These are phyloP conservation scores for Leucocoprinus birnbaumii DNA, from an alignment of 768 basidiomycete genomes.

Conservation along the genomic window DNA sequence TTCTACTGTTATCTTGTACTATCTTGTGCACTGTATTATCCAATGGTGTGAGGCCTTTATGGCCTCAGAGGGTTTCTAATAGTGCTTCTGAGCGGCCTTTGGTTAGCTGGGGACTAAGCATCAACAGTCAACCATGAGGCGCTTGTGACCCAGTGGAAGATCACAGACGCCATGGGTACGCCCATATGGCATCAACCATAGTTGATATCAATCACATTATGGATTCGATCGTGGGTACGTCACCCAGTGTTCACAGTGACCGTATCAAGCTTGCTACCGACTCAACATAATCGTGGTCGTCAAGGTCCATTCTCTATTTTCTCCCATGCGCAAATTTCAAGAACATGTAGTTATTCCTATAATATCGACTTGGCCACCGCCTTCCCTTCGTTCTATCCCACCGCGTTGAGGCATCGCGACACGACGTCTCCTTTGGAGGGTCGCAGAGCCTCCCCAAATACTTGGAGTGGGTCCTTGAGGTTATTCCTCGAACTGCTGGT, in stretches of 20 bases:
- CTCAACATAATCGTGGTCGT: slow-evolving; percentile 9
- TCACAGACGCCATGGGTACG: too few relatives aligned
- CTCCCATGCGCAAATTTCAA: neutral
- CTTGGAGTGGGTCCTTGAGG: neutral
- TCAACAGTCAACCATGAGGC: too few relatives aligned
- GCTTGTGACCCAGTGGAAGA: too few relatives aligned
- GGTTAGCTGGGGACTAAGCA: too few relatives aligned
- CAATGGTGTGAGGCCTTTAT: neutral
- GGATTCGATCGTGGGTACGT: neutral
- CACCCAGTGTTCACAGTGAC: slow-evolving; percentile 1
- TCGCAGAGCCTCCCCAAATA: neutral
- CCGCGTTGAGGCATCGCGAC: slow-evolving; percentile 4
- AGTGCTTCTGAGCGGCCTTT: too few relatives aligned
- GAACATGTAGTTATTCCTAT: neutral
- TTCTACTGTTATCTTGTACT: too few relatives aligned
- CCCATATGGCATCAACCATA: too few relatives aligned
- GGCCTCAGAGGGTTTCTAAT: neutral
- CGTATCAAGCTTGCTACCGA: slow-evolving; percentile 3
- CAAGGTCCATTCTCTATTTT: slow-evolving; percentile 10
- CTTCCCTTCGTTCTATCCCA: too few relatives aligned
- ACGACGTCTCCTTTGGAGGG: slow-evolving; percentile 12
- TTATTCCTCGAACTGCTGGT: slow-evolving; percentile 4
- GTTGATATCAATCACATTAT: too few relatives aligned
- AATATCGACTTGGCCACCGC: neutral
- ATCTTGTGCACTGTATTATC: too few relatives aligned